These are phyloP conservation scores for Leccinum subtestaceum DNA, from an alignment of 768 basidiomycete genomes.

Conservation along the genomic window DNA sequence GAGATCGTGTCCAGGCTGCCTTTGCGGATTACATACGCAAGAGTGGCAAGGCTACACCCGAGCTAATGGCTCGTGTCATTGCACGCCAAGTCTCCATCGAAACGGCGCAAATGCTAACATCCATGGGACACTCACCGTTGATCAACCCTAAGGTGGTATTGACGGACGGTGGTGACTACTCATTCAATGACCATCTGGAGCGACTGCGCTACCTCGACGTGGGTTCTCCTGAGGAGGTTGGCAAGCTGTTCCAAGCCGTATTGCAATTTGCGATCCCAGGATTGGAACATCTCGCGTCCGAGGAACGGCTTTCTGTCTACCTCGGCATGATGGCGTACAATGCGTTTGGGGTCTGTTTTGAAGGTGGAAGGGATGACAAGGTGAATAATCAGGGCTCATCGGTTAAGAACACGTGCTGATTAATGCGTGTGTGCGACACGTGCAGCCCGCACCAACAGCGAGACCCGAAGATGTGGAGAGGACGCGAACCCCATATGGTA, in stretches of 20 bases:
- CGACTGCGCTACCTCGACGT: conserved; percentile 66
- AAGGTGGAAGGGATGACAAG: conserved; percentile 67
- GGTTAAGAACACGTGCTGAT: neutral
- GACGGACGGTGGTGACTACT: conserved; percentile 52
- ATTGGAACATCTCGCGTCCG: conserved; percentile 65
- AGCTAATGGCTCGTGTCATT: conserved; percentile 70
- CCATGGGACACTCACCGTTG: conserved; percentile 14
- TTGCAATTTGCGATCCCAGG: conserved; percentile 65
- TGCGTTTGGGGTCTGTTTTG: conserved; percentile 67
- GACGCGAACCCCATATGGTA: conserved; percentile 76
- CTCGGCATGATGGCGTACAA: conserved; percentile 77
- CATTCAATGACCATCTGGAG: conserved; percentile 74
- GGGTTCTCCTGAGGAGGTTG: conserved; percentile 46
- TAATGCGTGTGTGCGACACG: neutral
- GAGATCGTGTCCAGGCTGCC: conserved; percentile 57
- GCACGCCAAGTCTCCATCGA: conserved; percentile 69
- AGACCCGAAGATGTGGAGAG: conserved; percentile 71
- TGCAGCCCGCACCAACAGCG: conserved; percentile 48
- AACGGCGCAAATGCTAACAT: conserved; percentile 51
- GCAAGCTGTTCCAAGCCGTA: conserved; percentile 49
- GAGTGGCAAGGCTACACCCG: conserved; percentile 42
- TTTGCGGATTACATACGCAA: conserved; percentile 56
- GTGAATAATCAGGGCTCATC: conserved; percentile 35
- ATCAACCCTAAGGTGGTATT: conserved; percentile 21
- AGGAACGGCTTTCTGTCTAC: conserved; percentile 58